These are phyloP conservation scores for Phytophthora sp. DNA, from an alignment of 352 stramenopile genomes.

Conservation along the genomic window DNA sequence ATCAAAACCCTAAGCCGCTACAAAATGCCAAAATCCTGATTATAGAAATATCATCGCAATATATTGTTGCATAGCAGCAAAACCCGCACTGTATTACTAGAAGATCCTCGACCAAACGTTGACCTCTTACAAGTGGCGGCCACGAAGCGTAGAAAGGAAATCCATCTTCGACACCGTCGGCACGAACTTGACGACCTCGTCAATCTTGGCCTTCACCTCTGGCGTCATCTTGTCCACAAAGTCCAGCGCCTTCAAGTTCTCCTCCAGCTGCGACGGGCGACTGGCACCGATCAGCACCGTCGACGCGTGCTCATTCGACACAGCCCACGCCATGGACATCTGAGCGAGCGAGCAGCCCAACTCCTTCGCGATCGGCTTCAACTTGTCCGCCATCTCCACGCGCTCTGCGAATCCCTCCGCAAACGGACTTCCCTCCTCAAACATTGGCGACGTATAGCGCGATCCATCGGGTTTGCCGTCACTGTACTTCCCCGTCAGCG, in stretches of 20 bases:
- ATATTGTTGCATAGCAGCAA: too few relatives aligned
- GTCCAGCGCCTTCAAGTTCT: conserved; percentile 13
- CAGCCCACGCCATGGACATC: conserved; percentile 8
- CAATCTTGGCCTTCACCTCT: conserved; percentile 15
- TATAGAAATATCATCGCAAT: too few relatives aligned
- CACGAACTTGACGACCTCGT: conserved; percentile 4
- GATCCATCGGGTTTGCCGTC: conserved; percentile 3
- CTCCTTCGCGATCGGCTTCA: conserved; percentile 15
- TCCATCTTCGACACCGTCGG: conserved; percentile 2
- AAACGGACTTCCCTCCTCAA: too few relatives aligned
- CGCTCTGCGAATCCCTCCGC: background rate
- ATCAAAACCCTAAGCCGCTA: too few relatives aligned
- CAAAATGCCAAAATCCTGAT: too few relatives aligned
- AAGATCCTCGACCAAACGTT: too few relatives aligned
- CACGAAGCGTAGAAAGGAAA: background rate
- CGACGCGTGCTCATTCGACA: conserved; percentile 17
- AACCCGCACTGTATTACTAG: too few relatives aligned
- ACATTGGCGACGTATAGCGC: conserved; percentile 27
- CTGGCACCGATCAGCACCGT: conserved; percentile 24
- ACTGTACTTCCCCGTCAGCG: conserved; percentile 22
- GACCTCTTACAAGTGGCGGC: conserved; percentile 22
- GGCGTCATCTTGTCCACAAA: conserved; percentile 22
- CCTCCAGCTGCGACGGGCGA: conserved; percentile 11
- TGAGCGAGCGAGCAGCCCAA: conserved; percentile 14
- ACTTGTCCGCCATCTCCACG: conserved; percentile 8